Conservation (phyloP, 495 filamentous ascomycete species). For the Oleoguttula mirabilis region DNA sequence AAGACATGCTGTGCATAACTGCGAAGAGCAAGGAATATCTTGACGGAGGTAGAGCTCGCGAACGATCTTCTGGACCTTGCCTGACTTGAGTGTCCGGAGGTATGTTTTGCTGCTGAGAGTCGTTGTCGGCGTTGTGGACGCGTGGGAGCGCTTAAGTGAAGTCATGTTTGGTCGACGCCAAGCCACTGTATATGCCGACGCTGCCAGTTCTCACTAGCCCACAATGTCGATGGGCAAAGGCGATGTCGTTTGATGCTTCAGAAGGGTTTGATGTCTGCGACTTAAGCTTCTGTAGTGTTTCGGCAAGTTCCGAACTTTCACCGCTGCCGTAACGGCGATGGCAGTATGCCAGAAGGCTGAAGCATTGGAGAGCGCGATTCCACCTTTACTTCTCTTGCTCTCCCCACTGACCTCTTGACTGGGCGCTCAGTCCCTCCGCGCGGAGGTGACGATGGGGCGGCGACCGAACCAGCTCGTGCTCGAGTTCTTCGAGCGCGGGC, state of each 20-base stretch:
- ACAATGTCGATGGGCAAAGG: too few species aligned
- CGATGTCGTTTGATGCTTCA: too few species aligned
- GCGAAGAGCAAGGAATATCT: slow-evolving; percentile 96
- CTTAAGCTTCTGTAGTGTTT: too few species aligned
- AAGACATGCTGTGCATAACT: slow-evolving; percentile 65
- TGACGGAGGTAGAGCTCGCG: slow-evolving; percentile 87
- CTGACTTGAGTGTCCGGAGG: slow-evolving; percentile 79
- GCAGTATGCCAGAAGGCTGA: too few species aligned
- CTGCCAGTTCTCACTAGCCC: too few species aligned
- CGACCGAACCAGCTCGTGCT: slow-evolving; percentile 71
- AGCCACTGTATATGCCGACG: too few species aligned
- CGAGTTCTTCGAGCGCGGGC: slow-evolving; percentile 71
- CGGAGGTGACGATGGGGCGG: slow-evolving; percentile 48
- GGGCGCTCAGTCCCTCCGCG: not conserved
- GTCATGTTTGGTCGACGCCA: slow-evolving; percentile 63
- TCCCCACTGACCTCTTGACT: slow-evolving; percentile 5
- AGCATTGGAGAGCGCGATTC: too few species aligned
- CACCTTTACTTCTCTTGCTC: too few species aligned
- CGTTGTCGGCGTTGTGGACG: slow-evolving; percentile 52
- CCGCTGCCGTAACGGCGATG: too few species aligned
- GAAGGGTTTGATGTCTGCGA: too few species aligned
- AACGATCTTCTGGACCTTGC: slow-evolving; percentile 98
- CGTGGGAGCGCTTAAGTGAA: slow-evolving; percentile 68
- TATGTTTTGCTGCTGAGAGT: slow-evolving; percentile 89
- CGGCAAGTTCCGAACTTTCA: too few species aligned